Percentiles rank a stretch among this genome's conserved stretches.
phyloP scores from a whole-genome alignment of 1,284 basidiomycete species.

The Mycosarcoma mackinlayi region DNA sequence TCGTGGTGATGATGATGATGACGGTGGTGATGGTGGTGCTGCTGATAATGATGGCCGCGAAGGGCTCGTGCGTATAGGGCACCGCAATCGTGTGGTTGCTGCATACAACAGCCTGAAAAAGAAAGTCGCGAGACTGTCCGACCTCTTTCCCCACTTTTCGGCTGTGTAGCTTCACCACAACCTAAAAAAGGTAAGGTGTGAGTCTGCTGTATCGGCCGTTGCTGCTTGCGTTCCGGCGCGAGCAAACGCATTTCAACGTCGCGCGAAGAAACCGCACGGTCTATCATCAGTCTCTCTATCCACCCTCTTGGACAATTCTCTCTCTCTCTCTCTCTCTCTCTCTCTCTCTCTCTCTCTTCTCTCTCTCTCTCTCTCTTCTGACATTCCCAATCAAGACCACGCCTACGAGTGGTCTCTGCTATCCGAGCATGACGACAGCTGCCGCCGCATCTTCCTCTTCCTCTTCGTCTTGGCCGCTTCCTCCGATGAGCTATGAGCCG shows the following conservation, averaged over 20 bases:
- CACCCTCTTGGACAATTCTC: background rate
- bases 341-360: background rate
- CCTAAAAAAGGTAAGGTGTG: background rate
- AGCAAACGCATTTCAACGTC: background rate
- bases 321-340: background rate
- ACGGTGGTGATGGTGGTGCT: background rate
- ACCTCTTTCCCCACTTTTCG: constrained; percentile 9
- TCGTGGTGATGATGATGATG: background rate
- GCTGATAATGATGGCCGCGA: background rate
- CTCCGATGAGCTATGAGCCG: constrained; percentile 52
- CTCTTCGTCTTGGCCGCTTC: constrained; percentile 36
- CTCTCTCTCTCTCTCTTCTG: background rate
- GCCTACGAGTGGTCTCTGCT: background rate
- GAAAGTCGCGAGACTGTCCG: too few species aligned
- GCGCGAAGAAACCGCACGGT: background rate
- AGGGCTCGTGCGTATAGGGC: constrained; percentile 28
- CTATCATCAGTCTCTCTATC: background rate
- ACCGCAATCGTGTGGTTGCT: too few species aligned
- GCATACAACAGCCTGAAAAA: too few species aligned
- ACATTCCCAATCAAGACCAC: too few species aligned
- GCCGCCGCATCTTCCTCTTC: constrained; percentile 11
- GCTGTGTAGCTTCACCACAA: background rate
- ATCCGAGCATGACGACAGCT: constrained; percentile 20
- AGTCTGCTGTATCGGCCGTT: constrained; percentile 1
- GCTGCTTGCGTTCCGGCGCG: background rate